Conservation (phyloP, 108 stramenopile species). For the Nitzschia palea region DNA sequence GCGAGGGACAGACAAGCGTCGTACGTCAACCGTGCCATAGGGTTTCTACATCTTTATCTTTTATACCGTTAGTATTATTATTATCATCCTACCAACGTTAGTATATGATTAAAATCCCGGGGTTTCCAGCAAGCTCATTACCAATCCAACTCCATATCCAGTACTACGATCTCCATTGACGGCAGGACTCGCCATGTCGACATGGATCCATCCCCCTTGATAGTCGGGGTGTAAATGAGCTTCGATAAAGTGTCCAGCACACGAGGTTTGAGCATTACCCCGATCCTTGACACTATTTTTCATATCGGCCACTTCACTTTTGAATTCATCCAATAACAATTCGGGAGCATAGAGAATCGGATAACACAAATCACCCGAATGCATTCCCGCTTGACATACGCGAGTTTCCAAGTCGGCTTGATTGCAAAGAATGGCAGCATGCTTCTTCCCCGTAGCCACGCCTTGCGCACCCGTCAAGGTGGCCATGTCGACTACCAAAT, state of each 20-base stretch:
- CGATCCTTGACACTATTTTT: constrained; percentile 87
- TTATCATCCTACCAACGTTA: too few species aligned
- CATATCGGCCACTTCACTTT: constrained; percentile 86
- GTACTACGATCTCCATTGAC: constrained; percentile 27
- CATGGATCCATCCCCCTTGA: constrained; percentile 82
- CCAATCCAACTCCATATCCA: constrained; percentile 13
- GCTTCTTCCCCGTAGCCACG: constrained; percentile 80
- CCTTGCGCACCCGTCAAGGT: constrained; percentile 89
- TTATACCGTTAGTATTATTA: neutral
- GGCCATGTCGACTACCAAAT: constrained; percentile 85
- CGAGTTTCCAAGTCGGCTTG: constrained; percentile 62
- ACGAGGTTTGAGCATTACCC: constrained; percentile 82
- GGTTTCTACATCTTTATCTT: too few species aligned
- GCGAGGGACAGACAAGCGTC: too few species aligned
- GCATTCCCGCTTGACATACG: constrained; percentile 46
- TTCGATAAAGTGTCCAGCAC: constrained; percentile 92
- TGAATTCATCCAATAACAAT: constrained; percentile 77
- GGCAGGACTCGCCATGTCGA: constrained; percentile 77
- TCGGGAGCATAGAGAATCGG: constrained; percentile 84
- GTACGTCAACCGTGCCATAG: too few species aligned
- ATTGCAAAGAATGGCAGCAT: constrained; percentile 78
- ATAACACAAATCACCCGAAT: constrained; percentile 73
- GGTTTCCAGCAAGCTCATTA: constrained; percentile 12
- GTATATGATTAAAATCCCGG: constrained; percentile 22
- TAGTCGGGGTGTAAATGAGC: constrained; percentile 60